Conservation (phyloP, 169 alveolate species). For the Plasmodium gaboni region DNA sequence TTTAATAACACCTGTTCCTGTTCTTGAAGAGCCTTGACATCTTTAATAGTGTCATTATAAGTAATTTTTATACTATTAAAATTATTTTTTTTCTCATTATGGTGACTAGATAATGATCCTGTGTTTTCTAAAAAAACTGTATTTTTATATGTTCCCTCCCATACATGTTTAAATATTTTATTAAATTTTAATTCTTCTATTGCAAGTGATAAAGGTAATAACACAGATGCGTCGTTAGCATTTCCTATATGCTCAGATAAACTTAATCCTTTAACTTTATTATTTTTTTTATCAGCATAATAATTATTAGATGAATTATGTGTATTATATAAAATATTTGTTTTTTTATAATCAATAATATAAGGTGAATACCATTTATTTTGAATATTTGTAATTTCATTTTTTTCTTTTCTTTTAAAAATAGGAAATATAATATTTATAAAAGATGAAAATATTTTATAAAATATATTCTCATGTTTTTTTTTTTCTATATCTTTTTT, state of each 20-base stretch:
- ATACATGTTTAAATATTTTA: constrained; percentile 19
- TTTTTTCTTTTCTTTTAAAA: constrained; percentile 5
- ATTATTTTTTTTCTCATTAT: background rate
- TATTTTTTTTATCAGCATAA: background rate
- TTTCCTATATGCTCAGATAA: constrained; percentile 53
- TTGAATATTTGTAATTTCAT: background rate
- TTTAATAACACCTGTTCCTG: background rate
- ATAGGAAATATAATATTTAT: background rate
- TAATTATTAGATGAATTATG: background rate
- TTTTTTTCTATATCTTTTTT: background rate
- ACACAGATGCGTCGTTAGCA: background rate
- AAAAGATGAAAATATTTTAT: constrained; percentile 7
- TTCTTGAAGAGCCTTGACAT: background rate
- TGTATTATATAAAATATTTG: constrained; percentile 6
- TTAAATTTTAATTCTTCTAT: constrained; percentile 57
- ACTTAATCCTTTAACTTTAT: constrained; percentile 55
- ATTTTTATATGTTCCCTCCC: constrained; percentile 38
- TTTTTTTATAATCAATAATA: constrained; percentile 18
- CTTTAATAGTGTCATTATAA: too few relatives aligned
- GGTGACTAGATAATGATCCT: background rate
- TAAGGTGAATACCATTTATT: constrained; percentile 9
- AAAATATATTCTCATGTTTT: constrained; percentile 3
- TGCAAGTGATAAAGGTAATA: constrained; percentile 66
- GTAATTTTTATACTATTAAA: background rate
- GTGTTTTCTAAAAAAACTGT: constrained; percentile 16